These are phyloP conservation scores for Rhodotorula kratochvilovae DNA, from an alignment of 768 basidiomycete genomes.

Conservation along the genomic window DNA sequence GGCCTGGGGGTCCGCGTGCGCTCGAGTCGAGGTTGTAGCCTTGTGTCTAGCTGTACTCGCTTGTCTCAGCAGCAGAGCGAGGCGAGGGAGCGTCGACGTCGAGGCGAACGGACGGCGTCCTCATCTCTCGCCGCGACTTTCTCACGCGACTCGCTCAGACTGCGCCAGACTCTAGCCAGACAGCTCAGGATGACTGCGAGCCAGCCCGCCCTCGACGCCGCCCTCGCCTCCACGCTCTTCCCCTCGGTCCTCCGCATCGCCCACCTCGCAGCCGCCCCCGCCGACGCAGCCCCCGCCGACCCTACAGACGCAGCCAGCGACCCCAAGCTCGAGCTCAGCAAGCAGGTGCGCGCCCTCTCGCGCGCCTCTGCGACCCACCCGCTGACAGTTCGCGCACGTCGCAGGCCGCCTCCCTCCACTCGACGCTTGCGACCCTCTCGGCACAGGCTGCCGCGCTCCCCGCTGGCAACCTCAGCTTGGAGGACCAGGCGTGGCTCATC, in stretches of 20 bases:
- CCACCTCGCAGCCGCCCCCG: neutral
- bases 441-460: constrained; percentile 1
- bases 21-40: too few species aligned
- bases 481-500: constrained; percentile 33
- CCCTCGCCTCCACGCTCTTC: constrained; percentile 3
- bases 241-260: constrained; percentile 5
- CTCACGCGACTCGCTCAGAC: too few species aligned
- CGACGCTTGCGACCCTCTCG: neutral
- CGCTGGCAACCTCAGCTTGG: constrained; percentile 18
- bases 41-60: too few species aligned
- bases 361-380: neutral
- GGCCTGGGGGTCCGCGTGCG: too few species aligned
- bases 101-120: too few species aligned
- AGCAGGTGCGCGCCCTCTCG: constrained; percentile 3
- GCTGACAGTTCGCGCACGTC: neutral
- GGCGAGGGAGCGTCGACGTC: too few species aligned
- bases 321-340: constrained; percentile 20
- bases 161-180: too few species aligned
- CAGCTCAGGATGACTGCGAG: too few species aligned
- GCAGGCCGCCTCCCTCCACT: constrained; percentile 15
- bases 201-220: neutral
- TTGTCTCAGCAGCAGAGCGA: too few species aligned
- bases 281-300: neutral
- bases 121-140: too few species aligned
- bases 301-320: fast-evolving